Conservation (phyloP, 768 basidiomycete species). For the Pilatotrama ljubarskyi region DNA sequence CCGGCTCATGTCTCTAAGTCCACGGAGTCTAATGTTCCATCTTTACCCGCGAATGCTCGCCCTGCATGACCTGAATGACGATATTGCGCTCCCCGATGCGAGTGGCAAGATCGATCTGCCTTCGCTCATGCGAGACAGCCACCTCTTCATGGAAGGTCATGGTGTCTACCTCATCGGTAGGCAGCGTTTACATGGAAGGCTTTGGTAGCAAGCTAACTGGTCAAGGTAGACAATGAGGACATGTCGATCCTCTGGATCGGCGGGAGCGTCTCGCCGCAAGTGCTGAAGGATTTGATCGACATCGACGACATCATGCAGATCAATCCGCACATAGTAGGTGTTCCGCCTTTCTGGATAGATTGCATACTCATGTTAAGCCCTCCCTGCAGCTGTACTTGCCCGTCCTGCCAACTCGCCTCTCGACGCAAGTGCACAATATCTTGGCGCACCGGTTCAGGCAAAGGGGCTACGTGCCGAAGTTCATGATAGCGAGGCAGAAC, state of each 20-base stretch:
- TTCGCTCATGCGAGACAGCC: constrained; percentile 75
- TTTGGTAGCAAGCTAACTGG: not conserved
- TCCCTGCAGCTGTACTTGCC: constrained; percentile 49
- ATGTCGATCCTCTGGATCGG: constrained; percentile 91
- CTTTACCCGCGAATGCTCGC: constrained; percentile 90
- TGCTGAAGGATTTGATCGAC: constrained; percentile 82
- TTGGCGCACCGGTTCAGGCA: constrained; percentile 63
- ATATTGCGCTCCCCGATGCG: constrained; percentile 66
- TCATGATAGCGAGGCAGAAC: constrained; percentile 86
- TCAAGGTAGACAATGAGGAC: constrained; percentile 83
- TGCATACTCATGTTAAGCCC: too few relatives aligned
- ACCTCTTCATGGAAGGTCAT: constrained; percentile 84
- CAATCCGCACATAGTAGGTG: constrained; percentile 65
- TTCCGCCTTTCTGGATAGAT: not conserved
- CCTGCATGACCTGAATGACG: constrained; percentile 78
- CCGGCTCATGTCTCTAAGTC: constrained; percentile 66
- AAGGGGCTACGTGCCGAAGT: constrained; percentile 54
- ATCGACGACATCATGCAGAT: constrained; percentile 75
- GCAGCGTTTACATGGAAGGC: constrained; percentile 19
- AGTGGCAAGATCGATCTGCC: constrained; percentile 68
- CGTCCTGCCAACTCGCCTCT: constrained; percentile 67
- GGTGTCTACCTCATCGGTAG: constrained; percentile 93
- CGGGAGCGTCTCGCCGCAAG: constrained; percentile 72
- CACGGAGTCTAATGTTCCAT: constrained; percentile 69
- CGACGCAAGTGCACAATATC: constrained; percentile 84